Evolutionary conservation across 805 yeast species (phyloP).

Genomic region (Starmera quercuum): DNA sequence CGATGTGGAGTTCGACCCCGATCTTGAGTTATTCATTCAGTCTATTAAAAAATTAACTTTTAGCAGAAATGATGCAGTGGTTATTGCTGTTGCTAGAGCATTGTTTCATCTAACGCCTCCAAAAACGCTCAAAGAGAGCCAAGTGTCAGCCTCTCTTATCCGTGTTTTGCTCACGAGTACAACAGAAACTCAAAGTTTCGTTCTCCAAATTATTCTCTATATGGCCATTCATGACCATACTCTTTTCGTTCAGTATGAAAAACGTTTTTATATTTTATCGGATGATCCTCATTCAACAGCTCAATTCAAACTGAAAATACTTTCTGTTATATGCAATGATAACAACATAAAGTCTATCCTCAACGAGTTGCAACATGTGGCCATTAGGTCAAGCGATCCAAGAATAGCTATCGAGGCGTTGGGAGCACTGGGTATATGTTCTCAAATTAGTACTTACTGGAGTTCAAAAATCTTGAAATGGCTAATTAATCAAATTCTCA

Average conservation of each 20-base stretch:
- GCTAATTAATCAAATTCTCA: constrained; percentile 45
- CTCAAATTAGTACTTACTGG: constrained; percentile 41
- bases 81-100: constrained; percentile 53
- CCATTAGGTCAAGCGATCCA: constrained; percentile 21
- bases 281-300: constrained; percentile 39
- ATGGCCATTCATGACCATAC: constrained; percentile 30
- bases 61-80: constrained; percentile 50
- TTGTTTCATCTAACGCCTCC: constrained; percentile 53
- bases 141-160: constrained; percentile 44
- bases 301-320: constrained; percentile 48
- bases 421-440: constrained; percentile 54
- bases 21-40: constrained; percentile 46
- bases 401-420: constrained; percentile 40
- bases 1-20: constrained; percentile 42
- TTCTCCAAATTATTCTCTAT: constrained; percentile 40
- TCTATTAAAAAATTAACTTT: constrained; percentile 39
- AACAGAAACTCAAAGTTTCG: constrained; percentile 25
- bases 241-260: constrained; percentile 27
- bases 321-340: constrained; percentile 51
- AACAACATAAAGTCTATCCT: constrained; percentile 43
- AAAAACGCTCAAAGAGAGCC: constrained; percentile 36
- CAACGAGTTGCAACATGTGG: constrained; percentile 57
- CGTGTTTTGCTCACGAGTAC: constrained; percentile 29
- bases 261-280: constrained; percentile 49
- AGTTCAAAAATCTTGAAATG: constrained; percentile 51